A percentile compares a stretch with the other conserved stretches of the same genome.
Evolutionary conservation across 495 filamentous ascomycete genomes (phyloP).

Genomic region (Neurospora sp.): DNA sequence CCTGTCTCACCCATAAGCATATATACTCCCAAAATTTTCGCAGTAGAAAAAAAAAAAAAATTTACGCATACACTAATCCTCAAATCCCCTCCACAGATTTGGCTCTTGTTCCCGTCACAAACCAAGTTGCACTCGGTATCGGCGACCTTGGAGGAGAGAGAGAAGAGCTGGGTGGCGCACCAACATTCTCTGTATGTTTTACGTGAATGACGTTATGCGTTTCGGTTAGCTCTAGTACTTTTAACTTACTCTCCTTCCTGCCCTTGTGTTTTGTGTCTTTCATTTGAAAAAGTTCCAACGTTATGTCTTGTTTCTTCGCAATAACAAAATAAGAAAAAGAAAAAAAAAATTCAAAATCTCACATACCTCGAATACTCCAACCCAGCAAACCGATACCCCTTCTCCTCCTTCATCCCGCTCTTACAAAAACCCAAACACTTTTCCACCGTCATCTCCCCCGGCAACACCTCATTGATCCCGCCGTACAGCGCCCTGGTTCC

Average conservation of each 20-base stretch:
- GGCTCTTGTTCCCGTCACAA: constrained; percentile 33
- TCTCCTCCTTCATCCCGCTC: background rate
- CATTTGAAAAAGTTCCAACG: background rate
- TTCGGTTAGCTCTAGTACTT: too few relatives aligned
- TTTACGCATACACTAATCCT: constrained; percentile 24
- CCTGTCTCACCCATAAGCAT: background rate
- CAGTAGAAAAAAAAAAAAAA: background rate
- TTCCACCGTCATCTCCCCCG: constrained; percentile 31
- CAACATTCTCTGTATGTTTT: constrained; percentile 35
- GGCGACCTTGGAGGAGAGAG: constrained; percentile 18
- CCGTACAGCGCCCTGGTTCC: constrained; percentile 25
- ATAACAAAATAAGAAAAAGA: too few relatives aligned
- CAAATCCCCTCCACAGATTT: constrained; percentile 36
- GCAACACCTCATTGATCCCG: constrained; percentile 16
- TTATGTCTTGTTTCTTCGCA: too few relatives aligned
- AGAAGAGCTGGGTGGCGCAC: constrained; percentile 30
- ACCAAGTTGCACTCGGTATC: constrained; percentile 31
- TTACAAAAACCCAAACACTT: constrained; percentile 34
- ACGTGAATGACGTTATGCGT: too few relatives aligned
- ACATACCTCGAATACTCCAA: constrained; percentile 40
- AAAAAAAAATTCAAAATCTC: background rate
- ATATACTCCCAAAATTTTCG: background rate
- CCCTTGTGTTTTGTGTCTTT: too few relatives aligned
- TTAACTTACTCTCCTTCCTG: too few relatives aligned
- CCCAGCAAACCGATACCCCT: constrained; percentile 29